Evolutionary conservation across 108 stramenopile genomes (phyloP).

Genomic region (Cyclotella cryptica): DNA sequence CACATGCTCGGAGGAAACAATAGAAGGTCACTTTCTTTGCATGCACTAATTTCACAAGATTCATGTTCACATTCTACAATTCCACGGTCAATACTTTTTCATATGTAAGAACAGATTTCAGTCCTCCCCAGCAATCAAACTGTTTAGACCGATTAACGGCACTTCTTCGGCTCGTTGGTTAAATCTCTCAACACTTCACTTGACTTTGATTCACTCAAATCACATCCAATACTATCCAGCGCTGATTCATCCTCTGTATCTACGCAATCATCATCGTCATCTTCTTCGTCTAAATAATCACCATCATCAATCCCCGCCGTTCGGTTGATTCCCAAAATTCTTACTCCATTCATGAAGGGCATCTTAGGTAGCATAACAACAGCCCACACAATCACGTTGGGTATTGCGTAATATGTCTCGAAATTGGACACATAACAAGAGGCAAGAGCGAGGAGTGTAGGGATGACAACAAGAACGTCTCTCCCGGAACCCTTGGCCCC

Average conservation of each 20-base stretch:
- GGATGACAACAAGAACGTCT: constrained; percentile 68
- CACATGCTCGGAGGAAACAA: too few relatives aligned
- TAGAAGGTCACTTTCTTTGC: too few relatives aligned
- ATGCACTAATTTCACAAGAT: too few relatives aligned
- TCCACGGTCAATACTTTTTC: too few relatives aligned
- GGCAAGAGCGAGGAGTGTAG: constrained; percentile 79
- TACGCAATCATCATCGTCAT: constrained; percentile 28
- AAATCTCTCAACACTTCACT: background rate
- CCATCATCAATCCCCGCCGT: constrained; percentile 95
- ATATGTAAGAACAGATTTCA: too few relatives aligned
- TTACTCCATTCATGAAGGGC: constrained; percentile 95
- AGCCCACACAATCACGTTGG: constrained; percentile 89
- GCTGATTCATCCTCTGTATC: constrained; percentile 39
- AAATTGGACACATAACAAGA: constrained; percentile 85
- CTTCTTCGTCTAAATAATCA: constrained; percentile 40
- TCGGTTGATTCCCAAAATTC: constrained; percentile 95
- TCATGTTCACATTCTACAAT: too few relatives aligned
- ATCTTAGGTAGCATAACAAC: constrained; percentile 89
- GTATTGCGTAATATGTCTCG: constrained; percentile 44
- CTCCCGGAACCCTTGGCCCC: constrained; percentile 25
- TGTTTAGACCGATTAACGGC: background rate
- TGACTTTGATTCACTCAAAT: constrained; percentile 2
- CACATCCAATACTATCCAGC: constrained; percentile 8
- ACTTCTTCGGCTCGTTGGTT: background rate
- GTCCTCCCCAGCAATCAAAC: too few relatives aligned